Base-by-base conservation (phyloP, 192 early-diverging fungal genomes). In the Glomus cerebriforme region DNA sequence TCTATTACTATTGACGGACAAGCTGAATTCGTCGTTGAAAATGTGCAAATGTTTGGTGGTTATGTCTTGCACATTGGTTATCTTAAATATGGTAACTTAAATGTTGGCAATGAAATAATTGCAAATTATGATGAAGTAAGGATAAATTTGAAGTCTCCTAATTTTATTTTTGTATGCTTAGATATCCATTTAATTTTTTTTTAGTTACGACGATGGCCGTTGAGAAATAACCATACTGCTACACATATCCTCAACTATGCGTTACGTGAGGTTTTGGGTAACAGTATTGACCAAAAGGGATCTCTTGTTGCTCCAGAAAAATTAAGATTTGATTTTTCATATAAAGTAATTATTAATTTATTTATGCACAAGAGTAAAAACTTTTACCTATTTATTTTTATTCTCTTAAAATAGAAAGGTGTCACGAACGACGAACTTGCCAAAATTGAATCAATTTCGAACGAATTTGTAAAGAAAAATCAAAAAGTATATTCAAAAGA, bases 171-270 rank as follows among this genome's bases (percentile, higher is more conserved):
- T 43, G 0, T 70, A 26, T 60, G 1, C 2, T 4, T 15, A 62
- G 17, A 9, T 24, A 27, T 81, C 22, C 22, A 65, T 47, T 54
- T 39, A 45, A 73, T 24, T 26, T 71, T 69, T 81, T 39, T 19
- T 47, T 80, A 92, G 88, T 82, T 91, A 59, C 93, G 98, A 58
- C 90, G 98, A 67, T 90, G 88, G 87, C 95, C 96, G 13, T 85
- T 98, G 78, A 90, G 94, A 81, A 96, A 95, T 91, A 98, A 99
- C 90, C 98, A 99, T 85, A 95, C 96, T 68, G 93, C 88, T 37
- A 99, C 98, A 2, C 98, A 99, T 79, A 92, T 97, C 80, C 90
- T 99, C 37, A 99, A 99, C 91, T 96, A 85, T 88, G 98, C 93
- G 19, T 91, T 99, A 79, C 92, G 94, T 72, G 87, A 94, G 82